phyloP scores from a whole-genome alignment of 2,329 filamentous ascomycete species.

The Penicillium sp. region DNA sequence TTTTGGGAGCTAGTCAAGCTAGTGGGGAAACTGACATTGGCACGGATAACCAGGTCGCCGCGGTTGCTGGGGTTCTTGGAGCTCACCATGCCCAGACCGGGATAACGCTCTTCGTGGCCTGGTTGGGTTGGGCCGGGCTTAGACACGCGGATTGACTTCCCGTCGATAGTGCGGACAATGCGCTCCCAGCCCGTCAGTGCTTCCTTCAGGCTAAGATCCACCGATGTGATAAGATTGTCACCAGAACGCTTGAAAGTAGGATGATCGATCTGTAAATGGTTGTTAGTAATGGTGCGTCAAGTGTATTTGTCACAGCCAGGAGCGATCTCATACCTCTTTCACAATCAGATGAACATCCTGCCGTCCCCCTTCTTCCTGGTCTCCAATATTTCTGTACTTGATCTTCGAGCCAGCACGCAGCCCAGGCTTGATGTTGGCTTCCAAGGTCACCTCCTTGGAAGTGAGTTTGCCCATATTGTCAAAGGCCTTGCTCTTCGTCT shows the following conservation, averaged over 20 bases:
- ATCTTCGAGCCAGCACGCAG: constrained; percentile 98
- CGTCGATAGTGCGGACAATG: constrained; percentile 91
- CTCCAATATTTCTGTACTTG: constrained; percentile 95
- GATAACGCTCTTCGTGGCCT: constrained; percentile 76
- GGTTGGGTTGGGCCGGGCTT: constrained; percentile 84
- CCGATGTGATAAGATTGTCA: constrained; percentile 76
- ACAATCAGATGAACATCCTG: constrained; percentile 96
- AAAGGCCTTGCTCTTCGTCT: constrained; percentile 95
- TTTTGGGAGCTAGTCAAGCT: constrained; percentile 76
- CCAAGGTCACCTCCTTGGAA: constrained; percentile 83
- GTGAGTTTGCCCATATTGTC: constrained; percentile 80
- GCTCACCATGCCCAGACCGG: constrained; percentile 87
- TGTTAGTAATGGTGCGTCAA: constrained; percentile 41
- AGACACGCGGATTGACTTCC: constrained; percentile 75
- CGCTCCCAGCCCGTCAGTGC: constrained; percentile 90
- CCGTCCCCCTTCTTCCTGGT: constrained; percentile 92
- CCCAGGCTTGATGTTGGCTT: constrained; percentile 93
- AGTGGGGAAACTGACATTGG: constrained; percentile 90
- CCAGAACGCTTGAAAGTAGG: constrained; percentile 80
- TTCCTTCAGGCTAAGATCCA: constrained; percentile 88
- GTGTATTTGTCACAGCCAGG: background rate
- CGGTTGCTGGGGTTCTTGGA: constrained; percentile 82
- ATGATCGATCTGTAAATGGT: constrained; percentile 72
- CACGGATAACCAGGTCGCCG: constrained; percentile 84
- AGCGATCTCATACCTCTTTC: constrained; percentile 69